Base-by-base conservation (phyloP, 345 rosid genomes). In the Stellera chamaejasme region DNA sequence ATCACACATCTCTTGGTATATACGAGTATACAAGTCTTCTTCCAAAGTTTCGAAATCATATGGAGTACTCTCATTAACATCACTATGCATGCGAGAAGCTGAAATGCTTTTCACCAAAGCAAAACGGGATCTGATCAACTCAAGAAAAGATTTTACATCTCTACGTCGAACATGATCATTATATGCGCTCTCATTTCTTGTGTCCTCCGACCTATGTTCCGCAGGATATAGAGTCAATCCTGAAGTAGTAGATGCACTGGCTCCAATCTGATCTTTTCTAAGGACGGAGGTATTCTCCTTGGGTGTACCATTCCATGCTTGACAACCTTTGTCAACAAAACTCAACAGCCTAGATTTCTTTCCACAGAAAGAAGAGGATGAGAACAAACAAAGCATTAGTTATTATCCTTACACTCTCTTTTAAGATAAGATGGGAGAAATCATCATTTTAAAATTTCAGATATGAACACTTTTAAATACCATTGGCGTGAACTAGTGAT, bases 331-430 rank as follows among this genome's bases (percentile, higher is more conserved):
- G 58, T 89, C 84, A 58, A 79, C 81, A 63, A 89, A 74, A 72
- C 88, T 89, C 77, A 75, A 53, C 66, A 89, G 83, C 84, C 83
- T 87, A 54, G 99, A 93, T 83, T 83, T 93, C 99, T 93, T 67
- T 74, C 51, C 50, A 48, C 64, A 19, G 23, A 19, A 19, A 19
- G 23, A 1, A 19, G 23, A 19, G 23, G 23, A 19, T 19, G 67
- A 66, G 56, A 68, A 56, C 23, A 25, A 69, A 59, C 19, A 52
- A 49, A 52, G 59, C 27, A 27, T 66, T 58, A 64, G 46, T 51
- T 48, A 23, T 52, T 55, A 58, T 47, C 26, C 9, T 32, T 32
- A 3, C 5, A 32, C 39, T 32, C 39, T 32, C 1, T 32, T 32
- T 32, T 32, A 32, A 32, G 7, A 32, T 4, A 32, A 32, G 9